Evolutionary conservation across 176 grass and related monocot species (phyloP), one percentile per base, ranked within the genome.

Genomic region (Metroxylon sagu): DNA sequence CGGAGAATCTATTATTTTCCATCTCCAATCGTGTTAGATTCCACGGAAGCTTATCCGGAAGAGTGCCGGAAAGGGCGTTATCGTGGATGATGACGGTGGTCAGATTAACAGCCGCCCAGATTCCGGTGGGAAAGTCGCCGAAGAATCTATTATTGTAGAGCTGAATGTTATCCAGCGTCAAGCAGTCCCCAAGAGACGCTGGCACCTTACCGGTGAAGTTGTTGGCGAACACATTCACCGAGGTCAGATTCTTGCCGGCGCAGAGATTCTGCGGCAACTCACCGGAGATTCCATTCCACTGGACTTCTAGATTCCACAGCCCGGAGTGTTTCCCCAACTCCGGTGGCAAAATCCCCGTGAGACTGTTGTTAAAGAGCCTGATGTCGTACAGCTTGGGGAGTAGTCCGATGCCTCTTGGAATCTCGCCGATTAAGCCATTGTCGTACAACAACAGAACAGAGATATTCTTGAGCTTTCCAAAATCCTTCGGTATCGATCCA

Each of bases 221-320:
- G 71, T 95, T 95, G 73, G 79, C 76, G 78, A 84, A 95, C 49
- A n/a, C 71, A 8, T 76, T 67, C 29, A 95, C 26, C 60, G 76
- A 62, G 10, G 0, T 55, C 12, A 95, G 80, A 4, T 0, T 28
- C 17, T 67, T 21, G 5, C 74, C 73, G 30, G 74, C 50, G 58
- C 91, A 95, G 1, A 95, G 71, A 3, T 76, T 26, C 6, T 75
- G 26, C 3, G 71, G 86, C 48, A 90, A 65, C 6, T 21, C 1
- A 31, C 86, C 91, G 4, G 74, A 82, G 52, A 95, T 17, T 15
- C 61, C 57, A 56, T 95, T 95, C 52, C 69, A 19, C 62, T 4
- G 16, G 16, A 87, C 60, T 60, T 95, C 83, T 16, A 95, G 4
- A 60, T 87, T 81, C 27, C 14, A 18, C 3, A 95, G 74, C 28